Evolutionary conservation across 1,139 yeast genomes (phyloP).

Genomic region (Scheffersomyces stambukii): DNA sequence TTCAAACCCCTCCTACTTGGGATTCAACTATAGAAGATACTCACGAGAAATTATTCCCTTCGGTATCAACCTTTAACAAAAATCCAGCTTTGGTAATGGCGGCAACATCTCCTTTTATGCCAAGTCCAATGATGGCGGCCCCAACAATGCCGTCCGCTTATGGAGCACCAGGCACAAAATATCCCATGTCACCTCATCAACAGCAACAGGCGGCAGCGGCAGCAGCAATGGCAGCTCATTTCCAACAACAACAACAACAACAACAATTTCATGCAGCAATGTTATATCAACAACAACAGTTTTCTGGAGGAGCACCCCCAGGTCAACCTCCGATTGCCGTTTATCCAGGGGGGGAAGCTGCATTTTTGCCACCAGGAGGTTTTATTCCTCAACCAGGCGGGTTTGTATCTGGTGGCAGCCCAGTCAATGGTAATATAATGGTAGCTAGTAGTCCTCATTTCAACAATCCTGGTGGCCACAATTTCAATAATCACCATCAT

Average conservation of each 20-base stretch:
- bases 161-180: conserved; percentile 15
- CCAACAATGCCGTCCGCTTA: conserved; percentile 12
- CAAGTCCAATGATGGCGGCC: conserved; percentile 29
- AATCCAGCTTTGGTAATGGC: conserved; percentile 9
- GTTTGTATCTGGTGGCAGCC: too few relatives aligned
- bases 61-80: conserved; percentile 4
- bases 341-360: too few relatives aligned
- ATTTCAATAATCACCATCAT: too few relatives aligned
- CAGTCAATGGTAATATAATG: too few relatives aligned
- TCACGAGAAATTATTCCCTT: conserved; percentile 44
- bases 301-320: conserved; percentile 11
- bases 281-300: conserved; percentile 31
- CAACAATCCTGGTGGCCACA: too few relatives aligned
- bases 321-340: conserved; percentile 19
- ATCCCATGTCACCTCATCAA: conserved; percentile 20
- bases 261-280: conserved; percentile 37
- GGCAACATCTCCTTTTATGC: conserved; percentile 26
- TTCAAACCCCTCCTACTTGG: conserved; percentile 82
- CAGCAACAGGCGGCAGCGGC: conserved; percentile 22
- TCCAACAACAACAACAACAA: conserved; percentile 37
- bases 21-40: conserved; percentile 53
- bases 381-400: conserved; percentile 31
- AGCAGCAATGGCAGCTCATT: conserved; percentile 32
- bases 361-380: conserved; percentile 35
- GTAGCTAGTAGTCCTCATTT: too few relatives aligned